phyloP scores from a whole-genome alignment of 1,284 basidiomycete species.

The Leccinum fuscescens region DNA sequence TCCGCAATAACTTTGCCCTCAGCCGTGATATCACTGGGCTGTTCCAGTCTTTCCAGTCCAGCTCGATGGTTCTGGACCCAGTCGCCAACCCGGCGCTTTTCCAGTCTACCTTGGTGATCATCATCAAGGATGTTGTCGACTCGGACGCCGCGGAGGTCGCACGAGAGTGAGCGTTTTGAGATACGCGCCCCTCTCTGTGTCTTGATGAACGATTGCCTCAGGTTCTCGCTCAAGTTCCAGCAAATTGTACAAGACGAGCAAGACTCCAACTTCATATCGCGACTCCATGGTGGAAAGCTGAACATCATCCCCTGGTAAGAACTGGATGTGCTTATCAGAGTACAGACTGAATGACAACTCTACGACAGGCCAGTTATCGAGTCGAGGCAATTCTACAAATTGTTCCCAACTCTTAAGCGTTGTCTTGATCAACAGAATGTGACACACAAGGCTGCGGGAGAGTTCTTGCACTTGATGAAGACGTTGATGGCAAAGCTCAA shows the following conservation, averaged over 20 bases:
- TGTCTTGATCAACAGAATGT: constrained; percentile 46
- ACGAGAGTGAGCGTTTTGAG: constrained; percentile 40
- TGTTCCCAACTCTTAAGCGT: constrained; percentile 47
- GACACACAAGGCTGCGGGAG: constrained; percentile 51
- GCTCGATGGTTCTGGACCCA: constrained; percentile 56
- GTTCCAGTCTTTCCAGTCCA: constrained; percentile 65
- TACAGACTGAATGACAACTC: not conserved
- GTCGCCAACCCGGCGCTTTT: constrained; percentile 56
- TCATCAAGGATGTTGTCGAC: constrained; percentile 66
- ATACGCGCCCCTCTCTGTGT: no score
- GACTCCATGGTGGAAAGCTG: constrained; percentile 50
- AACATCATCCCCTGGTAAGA: constrained; percentile 53
- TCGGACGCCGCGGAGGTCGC: constrained; percentile 54
- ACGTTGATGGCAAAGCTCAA: constrained; percentile 57
- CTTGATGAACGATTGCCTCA: constrained; percentile 18
- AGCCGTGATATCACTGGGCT: constrained; percentile 57
- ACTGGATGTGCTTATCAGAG: no score
- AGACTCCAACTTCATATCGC: constrained; percentile 57
- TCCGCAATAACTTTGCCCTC: constrained; percentile 63
- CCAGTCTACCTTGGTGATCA: constrained; percentile 56
- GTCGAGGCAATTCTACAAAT: constrained; percentile 53
- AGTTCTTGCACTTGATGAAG: constrained; percentile 40
- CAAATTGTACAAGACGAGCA: constrained; percentile 58
- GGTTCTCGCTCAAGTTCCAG: constrained; percentile 53
- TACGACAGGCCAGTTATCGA: constrained; percentile 55